Conservation (phyloP, 2,329 filamentous ascomycete genomes). For the Coleophoma crateriformis region DNA sequence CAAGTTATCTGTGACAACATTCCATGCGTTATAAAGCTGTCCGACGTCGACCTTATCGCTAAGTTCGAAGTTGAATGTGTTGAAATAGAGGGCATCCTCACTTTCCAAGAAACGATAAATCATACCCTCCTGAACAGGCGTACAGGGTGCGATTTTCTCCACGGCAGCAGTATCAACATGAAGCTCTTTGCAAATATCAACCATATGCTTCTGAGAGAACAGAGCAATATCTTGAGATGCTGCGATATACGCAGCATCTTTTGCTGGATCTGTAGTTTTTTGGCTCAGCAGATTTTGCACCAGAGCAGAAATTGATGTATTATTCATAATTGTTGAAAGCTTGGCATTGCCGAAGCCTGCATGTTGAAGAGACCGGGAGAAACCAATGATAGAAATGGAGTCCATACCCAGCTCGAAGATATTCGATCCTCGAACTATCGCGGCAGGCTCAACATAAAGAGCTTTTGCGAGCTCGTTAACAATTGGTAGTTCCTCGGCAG, state of each 20-base stretch:
- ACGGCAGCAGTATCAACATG: constrained; percentile 46
- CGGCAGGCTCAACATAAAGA: constrained; percentile 28
- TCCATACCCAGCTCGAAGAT: constrained; percentile 86
- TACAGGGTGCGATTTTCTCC: constrained; percentile 75
- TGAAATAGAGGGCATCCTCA: constrained; percentile 64
- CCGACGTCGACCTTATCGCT: constrained; percentile 34
- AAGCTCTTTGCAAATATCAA: constrained; percentile 39
- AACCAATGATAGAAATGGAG: constrained; percentile 74
- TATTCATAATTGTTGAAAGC: constrained; percentile 62
- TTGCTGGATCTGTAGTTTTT: constrained; percentile 1
- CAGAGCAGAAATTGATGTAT: constrained; percentile 45
- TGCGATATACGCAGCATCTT: constrained; percentile 18
- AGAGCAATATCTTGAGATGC: constrained; percentile 33
- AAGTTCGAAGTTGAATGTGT: constrained; percentile 62
- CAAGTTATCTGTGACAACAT: constrained; percentile 40
- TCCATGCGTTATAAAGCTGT: constrained; percentile 53
- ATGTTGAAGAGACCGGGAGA: constrained; percentile 59
- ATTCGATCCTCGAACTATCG: constrained; percentile 49
- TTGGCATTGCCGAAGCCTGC: constrained; percentile 55
- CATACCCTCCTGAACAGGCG: constrained; percentile 81
- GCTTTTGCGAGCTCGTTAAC: constrained; percentile 42
- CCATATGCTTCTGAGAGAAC: constrained; percentile 28
- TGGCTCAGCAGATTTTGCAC: constrained; percentile 20
- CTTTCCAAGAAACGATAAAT: constrained; percentile 63
- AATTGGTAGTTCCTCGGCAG: constrained; percentile 39